These are phyloP conservation scores for Baorangia bicolor DNA, from an alignment of 768 basidiomycete genomes.

Conservation along the genomic window DNA sequence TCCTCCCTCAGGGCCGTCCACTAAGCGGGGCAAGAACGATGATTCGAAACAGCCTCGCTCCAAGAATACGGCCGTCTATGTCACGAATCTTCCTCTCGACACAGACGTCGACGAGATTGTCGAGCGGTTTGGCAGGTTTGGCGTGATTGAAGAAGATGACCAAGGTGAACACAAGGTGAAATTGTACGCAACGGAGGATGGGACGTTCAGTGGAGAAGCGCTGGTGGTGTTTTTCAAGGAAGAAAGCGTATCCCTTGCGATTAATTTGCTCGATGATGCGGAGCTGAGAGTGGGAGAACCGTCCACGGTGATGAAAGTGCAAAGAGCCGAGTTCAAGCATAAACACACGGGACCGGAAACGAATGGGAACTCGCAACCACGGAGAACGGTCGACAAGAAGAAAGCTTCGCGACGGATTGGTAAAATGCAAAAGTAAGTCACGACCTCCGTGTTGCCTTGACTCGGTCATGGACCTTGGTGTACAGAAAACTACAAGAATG, in stretches of 20 bases:
- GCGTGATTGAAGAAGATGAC: conserved; percentile 90
- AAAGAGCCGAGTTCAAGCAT: conserved; percentile 76
- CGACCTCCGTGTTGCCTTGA: background rate
- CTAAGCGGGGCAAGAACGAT: conserved; percentile 67
- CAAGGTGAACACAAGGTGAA: conserved; percentile 93
- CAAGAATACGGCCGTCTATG: conserved; percentile 92
- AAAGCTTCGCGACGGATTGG: conserved; percentile 71
- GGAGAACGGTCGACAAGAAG: conserved; percentile 75
- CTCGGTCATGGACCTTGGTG: background rate
- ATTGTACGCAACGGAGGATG: conserved; percentile 87
- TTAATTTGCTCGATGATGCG: conserved; percentile 86
- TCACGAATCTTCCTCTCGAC: conserved; percentile 79
- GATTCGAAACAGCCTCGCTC: conserved; percentile 57
- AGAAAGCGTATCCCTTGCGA: conserved; percentile 84
- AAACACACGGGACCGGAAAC: conserved; percentile 49
- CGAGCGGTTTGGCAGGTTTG: conserved; percentile 89
- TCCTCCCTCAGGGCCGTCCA: conserved; percentile 49
- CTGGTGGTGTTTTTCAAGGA: conserved; percentile 97
- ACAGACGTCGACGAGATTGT: conserved; percentile 71
- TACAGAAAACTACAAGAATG: conserved; percentile 87
- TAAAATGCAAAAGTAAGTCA: conserved; percentile 78
- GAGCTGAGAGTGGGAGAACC: conserved; percentile 84
- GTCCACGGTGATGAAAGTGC: conserved; percentile 68
- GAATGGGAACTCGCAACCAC: conserved; percentile 44
- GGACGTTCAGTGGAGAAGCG: conserved; percentile 90